Percentiles rank a stretch among this genome's conserved stretches.
Evolutionary conservation across 257 asterid genomes (phyloP).

Genomic region (Salvia hispanica): DNA sequence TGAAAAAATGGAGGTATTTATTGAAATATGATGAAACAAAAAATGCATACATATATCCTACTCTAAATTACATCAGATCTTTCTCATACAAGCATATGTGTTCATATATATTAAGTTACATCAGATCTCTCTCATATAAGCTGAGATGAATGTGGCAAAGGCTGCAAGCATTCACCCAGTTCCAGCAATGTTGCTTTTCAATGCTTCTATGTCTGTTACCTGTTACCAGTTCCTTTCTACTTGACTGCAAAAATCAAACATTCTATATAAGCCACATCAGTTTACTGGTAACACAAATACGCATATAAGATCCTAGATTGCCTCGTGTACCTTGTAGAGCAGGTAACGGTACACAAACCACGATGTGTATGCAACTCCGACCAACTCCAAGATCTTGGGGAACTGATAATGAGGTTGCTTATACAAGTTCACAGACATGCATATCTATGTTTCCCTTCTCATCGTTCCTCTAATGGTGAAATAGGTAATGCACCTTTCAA

Average conservation of each 20-base stretch:
- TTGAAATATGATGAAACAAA: slow-evolving; percentile 29
- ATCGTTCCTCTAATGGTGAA: too few relatives aligned
- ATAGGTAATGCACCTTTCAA: too few relatives aligned
- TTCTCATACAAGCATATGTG: slow-evolving; percentile 35
- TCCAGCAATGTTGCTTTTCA: slow-evolving; percentile 92
- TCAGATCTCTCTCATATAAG: too few relatives aligned
- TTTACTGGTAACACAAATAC: background rate
- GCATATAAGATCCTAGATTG: background rate
- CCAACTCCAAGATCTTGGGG: slow-evolving; percentile 93
- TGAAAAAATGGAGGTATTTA: slow-evolving; percentile 31
- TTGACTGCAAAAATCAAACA: slow-evolving; percentile 56
- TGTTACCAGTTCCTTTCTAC: slow-evolving; percentile 82
- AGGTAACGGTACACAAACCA: slow-evolving; percentile 99
- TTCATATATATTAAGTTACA: slow-evolving; percentile 10
- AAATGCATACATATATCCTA: slow-evolving; percentile 46
- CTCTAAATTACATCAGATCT: slow-evolving; percentile 44
- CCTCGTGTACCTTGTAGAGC: slow-evolving; percentile 77
- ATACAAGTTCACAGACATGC: too few relatives aligned
- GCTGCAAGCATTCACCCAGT: slow-evolving; percentile 46
- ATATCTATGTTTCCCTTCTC: too few relatives aligned
- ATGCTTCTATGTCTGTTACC: slow-evolving; percentile 75
- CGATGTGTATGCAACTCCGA: slow-evolving; percentile 94
- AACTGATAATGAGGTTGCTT: too few relatives aligned
- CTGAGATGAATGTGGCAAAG: slow-evolving; percentile 20
- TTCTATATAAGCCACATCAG: background rate